Base-by-base conservation (phyloP, 148 eudicot species). In the Spergularia bocconei region DNA sequence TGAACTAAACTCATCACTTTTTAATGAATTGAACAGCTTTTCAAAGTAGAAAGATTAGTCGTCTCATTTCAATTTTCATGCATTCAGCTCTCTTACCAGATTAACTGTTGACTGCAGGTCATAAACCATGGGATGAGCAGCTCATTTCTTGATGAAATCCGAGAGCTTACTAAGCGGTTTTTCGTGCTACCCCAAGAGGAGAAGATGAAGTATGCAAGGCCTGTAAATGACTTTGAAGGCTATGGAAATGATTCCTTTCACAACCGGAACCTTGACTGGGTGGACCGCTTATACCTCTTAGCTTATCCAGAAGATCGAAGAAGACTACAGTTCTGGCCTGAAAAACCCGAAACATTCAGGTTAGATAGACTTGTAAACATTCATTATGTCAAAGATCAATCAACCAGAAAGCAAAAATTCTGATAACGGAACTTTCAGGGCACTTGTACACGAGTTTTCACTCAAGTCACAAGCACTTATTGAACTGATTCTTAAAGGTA, bases 321-420 rank as follows among this genome's bases (percentile, higher is more conserved):
- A 41, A 76, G 73, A 1, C 67, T 72, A 67, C 51, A 79, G 11
- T 77, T 64, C 47, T 89, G 92, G 92, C 92, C 92, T 41, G 39
- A 84, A 54, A 65, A 23, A 0, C 86, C 90, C 5, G 19, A 9
- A 12, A 33, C 74, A 12, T 83, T 86, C 51, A 80, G 82, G 87
- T 85, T 21, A 60, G 36, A 60, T 23, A 15, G 10, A 44, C 10
- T 44, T 44, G 0, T 44, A 44, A 44, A 44, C 48, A 9, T 44
- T 6, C 8, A 44, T 44, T 44, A 4, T 44, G 48, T 6, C 48
- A 6, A 44, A 44, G 48, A 44, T 6, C 48, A 44, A 44, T 44
- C 48, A 44, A 44, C 7, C 6, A 44, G 48, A 6, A 44, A 44
- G 48, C 10, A 44, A 9, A 44, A 0, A 44, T 6, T 44, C 10